Evolutionary conservation across 2,329 filamentous ascomycete species (phyloP).

Genomic region (Colletotrichum paranaense): DNA sequence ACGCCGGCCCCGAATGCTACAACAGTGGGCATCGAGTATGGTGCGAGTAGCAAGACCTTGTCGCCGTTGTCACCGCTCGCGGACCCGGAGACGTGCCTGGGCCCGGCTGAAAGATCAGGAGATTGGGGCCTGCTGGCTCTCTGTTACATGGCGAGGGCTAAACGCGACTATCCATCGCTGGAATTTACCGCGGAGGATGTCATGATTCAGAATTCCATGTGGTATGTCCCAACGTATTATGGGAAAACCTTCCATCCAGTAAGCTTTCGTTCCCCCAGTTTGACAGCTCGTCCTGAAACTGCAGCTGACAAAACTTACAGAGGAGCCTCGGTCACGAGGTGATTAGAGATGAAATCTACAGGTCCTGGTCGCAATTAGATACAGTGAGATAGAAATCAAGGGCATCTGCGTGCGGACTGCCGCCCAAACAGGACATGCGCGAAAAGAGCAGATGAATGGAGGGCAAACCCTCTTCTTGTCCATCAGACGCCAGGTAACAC

Average conservation of each 20-base stretch:
- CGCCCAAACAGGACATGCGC: background rate
- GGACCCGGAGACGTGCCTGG: slow-evolving; percentile 50
- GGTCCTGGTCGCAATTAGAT: slow-evolving; percentile 7
- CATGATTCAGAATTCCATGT: slow-evolving; percentile 50
- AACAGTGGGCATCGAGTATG: slow-evolving; percentile 9
- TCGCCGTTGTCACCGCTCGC: slow-evolving; percentile 46
- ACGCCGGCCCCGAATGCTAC: slow-evolving; percentile 36
- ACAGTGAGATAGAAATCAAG: background rate
- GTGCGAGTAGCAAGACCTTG: slow-evolving; percentile 38
- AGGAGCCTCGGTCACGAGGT: slow-evolving; percentile 36
- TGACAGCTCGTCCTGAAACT: background rate
- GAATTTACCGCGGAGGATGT: slow-evolving; percentile 42
- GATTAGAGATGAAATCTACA: slow-evolving; percentile 37
- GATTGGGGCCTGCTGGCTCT: slow-evolving; percentile 57
- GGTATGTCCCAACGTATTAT: slow-evolving; percentile 59
- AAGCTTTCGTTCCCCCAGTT: slow-evolving; percentile 31
- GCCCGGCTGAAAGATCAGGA: slow-evolving; percentile 46
- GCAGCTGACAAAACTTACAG: slow-evolving; percentile 25
- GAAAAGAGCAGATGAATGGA: background rate
- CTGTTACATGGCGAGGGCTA: slow-evolving; percentile 57
- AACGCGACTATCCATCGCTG: slow-evolving; percentile 47
- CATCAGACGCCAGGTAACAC: background rate
- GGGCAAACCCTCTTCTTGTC: background rate
- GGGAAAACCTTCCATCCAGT: slow-evolving; percentile 59
- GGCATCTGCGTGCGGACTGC: background rate